Evolutionary conservation across 140 eudicot species (phyloP).

Genomic region (Ambrosia hybrid): DNA sequence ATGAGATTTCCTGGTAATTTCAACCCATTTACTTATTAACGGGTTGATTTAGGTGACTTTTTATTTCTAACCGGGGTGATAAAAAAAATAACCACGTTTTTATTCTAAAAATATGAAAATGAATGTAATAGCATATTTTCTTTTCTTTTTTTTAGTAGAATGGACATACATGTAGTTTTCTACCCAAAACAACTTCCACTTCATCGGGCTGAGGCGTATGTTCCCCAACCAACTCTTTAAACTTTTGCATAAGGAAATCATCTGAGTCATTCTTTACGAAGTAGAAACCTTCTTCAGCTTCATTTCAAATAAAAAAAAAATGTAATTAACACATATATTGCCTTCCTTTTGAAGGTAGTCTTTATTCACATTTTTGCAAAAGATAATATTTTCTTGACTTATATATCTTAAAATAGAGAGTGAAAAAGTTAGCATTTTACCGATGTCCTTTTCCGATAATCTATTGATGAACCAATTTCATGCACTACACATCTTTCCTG

Average conservation of each 20-base stretch:
- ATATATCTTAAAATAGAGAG: background rate
- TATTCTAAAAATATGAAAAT: constrained; percentile 3
- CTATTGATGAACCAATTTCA: constrained; percentile 91
- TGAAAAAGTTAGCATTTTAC: constrained; percentile 34
- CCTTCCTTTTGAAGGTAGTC: background rate
- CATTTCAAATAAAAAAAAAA: constrained; percentile 5
- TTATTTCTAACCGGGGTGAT: no score
- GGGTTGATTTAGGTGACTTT: no score
- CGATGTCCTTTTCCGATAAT: constrained; percentile 90
- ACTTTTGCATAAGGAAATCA: constrained; percentile 55
- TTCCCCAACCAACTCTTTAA: constrained; percentile 64
- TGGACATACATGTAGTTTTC: constrained; percentile 64
- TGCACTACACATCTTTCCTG: constrained; percentile 90
- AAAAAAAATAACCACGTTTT: no score
- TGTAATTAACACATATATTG: background rate
- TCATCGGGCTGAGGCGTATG: constrained; percentile 48
- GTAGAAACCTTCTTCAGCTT: constrained; percentile 91
- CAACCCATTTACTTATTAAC: no score
- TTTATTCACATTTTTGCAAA: constrained; percentile 5
- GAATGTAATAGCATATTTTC: no score
- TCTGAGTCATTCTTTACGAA: constrained; percentile 55
- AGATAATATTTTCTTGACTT: background rate
- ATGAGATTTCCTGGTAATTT: no score
- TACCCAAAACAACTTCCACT: constrained; percentile 98
- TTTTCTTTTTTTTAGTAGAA: background rate